phyloP scores from a whole-genome alignment of 768 basidiomycete genomes.

The Kwoniella dendrophila region DNA sequence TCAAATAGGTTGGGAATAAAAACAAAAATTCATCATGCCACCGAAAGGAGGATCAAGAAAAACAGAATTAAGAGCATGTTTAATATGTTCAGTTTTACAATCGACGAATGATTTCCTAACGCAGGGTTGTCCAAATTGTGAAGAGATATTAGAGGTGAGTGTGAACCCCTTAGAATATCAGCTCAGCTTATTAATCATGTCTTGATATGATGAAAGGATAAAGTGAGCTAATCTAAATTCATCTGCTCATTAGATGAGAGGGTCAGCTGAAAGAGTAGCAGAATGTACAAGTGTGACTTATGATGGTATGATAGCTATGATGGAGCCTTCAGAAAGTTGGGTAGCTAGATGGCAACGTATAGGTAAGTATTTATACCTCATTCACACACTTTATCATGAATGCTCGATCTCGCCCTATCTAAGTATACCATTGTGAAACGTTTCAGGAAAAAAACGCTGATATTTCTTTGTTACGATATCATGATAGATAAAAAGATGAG shows the following conservation, averaged over 20 bases:
- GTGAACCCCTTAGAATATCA: too few relatives aligned
- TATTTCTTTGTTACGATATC: background rate
- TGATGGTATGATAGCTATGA: conserved; percentile 86
- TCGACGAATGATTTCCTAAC: conserved; percentile 78
- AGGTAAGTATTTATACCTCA: conserved; percentile 61
- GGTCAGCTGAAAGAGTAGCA: conserved; percentile 75
- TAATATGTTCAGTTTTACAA: conserved; percentile 90
- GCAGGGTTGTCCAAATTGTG: conserved; percentile 94
- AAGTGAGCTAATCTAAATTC: background rate
- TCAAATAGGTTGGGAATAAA: background rate
- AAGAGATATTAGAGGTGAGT: conserved; percentile 85
- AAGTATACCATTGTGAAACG: background rate
- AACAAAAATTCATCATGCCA: conserved; percentile 23
- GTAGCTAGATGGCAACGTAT: conserved; percentile 95
- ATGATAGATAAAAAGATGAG: conserved; percentile 78
- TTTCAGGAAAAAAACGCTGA: background rate
- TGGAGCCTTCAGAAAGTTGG: conserved; percentile 87
- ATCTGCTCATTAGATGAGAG: conserved; percentile 71
- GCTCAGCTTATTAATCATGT: background rate
- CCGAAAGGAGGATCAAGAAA: conserved; percentile 56
- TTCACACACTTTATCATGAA: too few relatives aligned
- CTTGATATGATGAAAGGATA: background rate
- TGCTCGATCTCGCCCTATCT: background rate
- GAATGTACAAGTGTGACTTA: conserved; percentile 89
- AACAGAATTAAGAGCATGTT: conserved; percentile 78